phyloP scores from a whole-genome alignment of 331 rosid genomes.

The Acacia concinna region DNA sequence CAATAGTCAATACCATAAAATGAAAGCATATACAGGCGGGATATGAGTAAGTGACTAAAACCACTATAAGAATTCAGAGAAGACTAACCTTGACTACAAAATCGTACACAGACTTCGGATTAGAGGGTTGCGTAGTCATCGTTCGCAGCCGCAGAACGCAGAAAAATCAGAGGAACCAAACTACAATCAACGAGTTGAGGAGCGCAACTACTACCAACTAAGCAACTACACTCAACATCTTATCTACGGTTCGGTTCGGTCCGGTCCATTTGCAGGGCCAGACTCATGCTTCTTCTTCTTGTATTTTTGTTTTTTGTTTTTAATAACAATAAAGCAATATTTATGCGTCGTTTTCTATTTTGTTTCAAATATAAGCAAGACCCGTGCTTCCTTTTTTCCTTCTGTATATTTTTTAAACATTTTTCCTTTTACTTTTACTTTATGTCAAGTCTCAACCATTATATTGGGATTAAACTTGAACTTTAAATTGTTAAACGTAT shows the following conservation, averaged over 20 bases:
- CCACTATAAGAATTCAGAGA: background rate
- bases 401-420: too few relatives aligned
- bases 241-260: background rate
- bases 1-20: background rate
- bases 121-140: slow-evolving; percentile 45
- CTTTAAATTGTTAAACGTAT: too few relatives aligned
- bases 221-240: too few relatives aligned
- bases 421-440: too few relatives aligned
- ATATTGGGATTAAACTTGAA: too few relatives aligned
- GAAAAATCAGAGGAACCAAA: background rate
- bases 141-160: background rate
- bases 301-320: too few relatives aligned
- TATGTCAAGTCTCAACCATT: too few relatives aligned
- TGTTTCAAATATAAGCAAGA: too few relatives aligned
- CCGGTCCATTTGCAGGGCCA: background rate
- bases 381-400: too few relatives aligned
- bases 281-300: background rate
- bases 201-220: background rate
- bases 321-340: too few relatives aligned
- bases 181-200: background rate
- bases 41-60: background rate
- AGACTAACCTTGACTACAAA: slow-evolving; percentile 56
- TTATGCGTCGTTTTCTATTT: too few relatives aligned
- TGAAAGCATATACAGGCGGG: background rate
- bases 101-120: slow-evolving; percentile 47